Base-by-base conservation (phyloP, 2,329 filamentous ascomycete species). In the Fusarium cicatricum region DNA sequence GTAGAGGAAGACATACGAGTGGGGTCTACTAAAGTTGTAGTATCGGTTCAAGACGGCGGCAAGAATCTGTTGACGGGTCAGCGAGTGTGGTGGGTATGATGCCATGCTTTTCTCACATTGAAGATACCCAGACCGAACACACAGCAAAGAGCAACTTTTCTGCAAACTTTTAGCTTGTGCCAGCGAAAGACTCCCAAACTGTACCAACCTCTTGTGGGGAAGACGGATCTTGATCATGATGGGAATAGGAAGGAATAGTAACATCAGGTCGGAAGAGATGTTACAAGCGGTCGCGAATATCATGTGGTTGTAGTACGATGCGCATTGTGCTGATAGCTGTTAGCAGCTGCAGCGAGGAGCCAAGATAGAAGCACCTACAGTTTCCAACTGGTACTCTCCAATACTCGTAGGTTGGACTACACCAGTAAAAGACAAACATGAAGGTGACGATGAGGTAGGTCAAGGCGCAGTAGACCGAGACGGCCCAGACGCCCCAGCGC, bases 41-140 rank as follows among this genome's bases (percentile, higher is more conserved):
- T 85, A 84, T 55, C 86, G 85, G 72, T 86, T 87, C 14, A 88
- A 73, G 6, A 82, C 78, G 11, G 84, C 82, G 15, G 82, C 81
- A 12, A 87, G 72, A 44, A 88, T 84, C 64, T 81, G 73, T 14
- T n/a, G 14, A n/a, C 14, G 17, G 29, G 26, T 58, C 16, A 60
- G 41, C n/a, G 15, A 17, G 16, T 9, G 50, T 26, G 4, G 11
- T 2, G 9, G n/a, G 17, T 23, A 10, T n/a, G 2, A 6, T 7
- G 21, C 4, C 11, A 5, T 5, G 6, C 1, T n/a, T 11, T 29
- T 38, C 64, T 62, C 44, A 70, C 71, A 39, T 76, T 75, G 55
- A 85, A 82, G 4, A 81, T 65, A 1, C 85, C 85, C 2, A 88
- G 74, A 3, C 79, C 75, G 68, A 88, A 87, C 26, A 88, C 78